Conservation (phyloP, 192 early-diverging fungal genomes). For the Coemansia sp. region DNA sequence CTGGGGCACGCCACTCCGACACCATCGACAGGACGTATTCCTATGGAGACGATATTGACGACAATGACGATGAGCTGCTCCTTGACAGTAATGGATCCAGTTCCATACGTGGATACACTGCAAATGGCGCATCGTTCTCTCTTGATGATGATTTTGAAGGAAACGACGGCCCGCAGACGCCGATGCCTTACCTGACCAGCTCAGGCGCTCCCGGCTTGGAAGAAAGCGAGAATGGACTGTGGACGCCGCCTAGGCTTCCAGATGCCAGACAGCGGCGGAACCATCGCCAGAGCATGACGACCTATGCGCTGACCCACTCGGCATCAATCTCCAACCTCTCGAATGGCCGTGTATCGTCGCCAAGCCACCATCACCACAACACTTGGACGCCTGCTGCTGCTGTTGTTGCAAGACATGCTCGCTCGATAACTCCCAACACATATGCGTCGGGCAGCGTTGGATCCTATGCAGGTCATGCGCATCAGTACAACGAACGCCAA, state of each 20-base stretch:
- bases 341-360: neutral
- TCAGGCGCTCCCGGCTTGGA: neutral
- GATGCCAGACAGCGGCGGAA: slow-evolving; percentile 37
- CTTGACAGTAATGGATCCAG: slow-evolving; percentile 4
- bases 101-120: slow-evolving; percentile 26
- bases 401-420: slow-evolving; percentile 1
- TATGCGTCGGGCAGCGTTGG: neutral
- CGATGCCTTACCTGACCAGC: neutral
- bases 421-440: neutral
- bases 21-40: slow-evolving; percentile 1
- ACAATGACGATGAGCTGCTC: neutral
- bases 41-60: neutral
- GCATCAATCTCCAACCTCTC: slow-evolving; percentile 1
- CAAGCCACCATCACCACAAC: neutral
- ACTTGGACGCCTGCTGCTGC: slow-evolving; percentile 5
- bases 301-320: slow-evolving; percentile 7
- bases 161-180: neutral
- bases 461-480: neutral
- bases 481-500: slow-evolving; percentile 5
- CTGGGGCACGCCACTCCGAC: neutral
- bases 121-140: slow-evolving; percentile 48
- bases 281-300: slow-evolving; percentile 42
- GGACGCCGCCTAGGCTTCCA: slow-evolving; percentile 38
- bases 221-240: slow-evolving; percentile 16
- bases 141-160: slow-evolving; percentile 36